phyloP scores from a whole-genome alignment of 2,329 filamentous ascomycete species.

The Aspergillus ochraceus region DNA sequence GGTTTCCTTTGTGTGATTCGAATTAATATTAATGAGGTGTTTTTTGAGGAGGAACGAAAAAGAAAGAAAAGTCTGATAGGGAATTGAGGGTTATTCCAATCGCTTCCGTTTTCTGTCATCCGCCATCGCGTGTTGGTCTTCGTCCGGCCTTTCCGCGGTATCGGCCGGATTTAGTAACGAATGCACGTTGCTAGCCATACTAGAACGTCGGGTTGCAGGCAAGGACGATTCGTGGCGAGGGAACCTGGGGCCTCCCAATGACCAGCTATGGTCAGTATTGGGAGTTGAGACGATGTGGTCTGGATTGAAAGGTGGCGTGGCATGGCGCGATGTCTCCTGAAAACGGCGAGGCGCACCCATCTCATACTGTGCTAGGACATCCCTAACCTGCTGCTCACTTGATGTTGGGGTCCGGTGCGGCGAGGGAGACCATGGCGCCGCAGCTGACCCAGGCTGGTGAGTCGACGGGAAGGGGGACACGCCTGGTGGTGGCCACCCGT shows the following conservation, averaged over 20 bases:
- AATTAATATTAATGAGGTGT: background rate
- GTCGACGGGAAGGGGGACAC: slow-evolving; percentile 68
- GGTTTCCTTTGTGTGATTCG: background rate
- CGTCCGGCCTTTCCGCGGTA: slow-evolving; percentile 64
- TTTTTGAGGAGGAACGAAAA: background rate
- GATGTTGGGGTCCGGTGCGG: slow-evolving; percentile 54
- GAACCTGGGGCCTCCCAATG: slow-evolving; percentile 49
- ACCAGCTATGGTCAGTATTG: slow-evolving; percentile 57
- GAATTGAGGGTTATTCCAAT: slow-evolving; percentile 41
- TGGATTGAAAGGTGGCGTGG: slow-evolving; percentile 53
- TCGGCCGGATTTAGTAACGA: slow-evolving; percentile 68
- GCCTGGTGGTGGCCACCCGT: slow-evolving; percentile 66
- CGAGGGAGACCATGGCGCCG: slow-evolving; percentile 66
- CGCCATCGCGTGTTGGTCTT: slow-evolving; percentile 55
- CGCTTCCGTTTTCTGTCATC: slow-evolving; percentile 65
- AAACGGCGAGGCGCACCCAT: slow-evolving; percentile 56
- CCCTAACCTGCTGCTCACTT: slow-evolving; percentile 63
- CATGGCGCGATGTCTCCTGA: slow-evolving; percentile 50
- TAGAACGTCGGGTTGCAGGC: slow-evolving; percentile 66
- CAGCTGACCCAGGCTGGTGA: slow-evolving; percentile 61
- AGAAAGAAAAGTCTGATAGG: background rate
- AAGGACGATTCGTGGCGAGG: slow-evolving; percentile 42
- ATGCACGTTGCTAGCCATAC: slow-evolving; percentile 71
- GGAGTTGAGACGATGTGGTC: slow-evolving; percentile 52
- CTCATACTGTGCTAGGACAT: slow-evolving; percentile 66